Conservation (phyloP, 1,139 yeast genomes). For the Debaryomycetaceae sp. region DNA sequence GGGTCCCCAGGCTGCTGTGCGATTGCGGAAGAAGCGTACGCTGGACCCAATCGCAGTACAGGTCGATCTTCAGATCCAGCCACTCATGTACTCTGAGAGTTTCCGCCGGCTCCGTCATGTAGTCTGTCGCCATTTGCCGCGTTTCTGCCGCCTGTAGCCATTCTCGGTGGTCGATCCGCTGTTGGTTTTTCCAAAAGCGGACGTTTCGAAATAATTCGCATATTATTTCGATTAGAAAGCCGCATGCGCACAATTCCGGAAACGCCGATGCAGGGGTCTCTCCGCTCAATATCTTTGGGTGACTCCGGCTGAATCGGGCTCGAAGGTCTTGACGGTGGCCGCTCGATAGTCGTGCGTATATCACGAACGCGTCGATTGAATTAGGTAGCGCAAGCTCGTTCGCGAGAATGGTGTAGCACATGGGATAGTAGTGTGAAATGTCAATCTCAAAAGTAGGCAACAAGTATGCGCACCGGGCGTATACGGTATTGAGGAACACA, state of each 20-base stretch:
- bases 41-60: slow-evolving; percentile 32
- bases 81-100: slow-evolving; percentile 23
- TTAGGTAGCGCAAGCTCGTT: slow-evolving; percentile 21
- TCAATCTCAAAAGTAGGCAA: no score
- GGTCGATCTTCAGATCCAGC: slow-evolving; percentile 25
- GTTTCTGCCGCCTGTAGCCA: neutral
- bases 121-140: neutral
- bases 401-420: slow-evolving; percentile 16
- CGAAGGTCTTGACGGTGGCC: neutral
- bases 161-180: neutral
- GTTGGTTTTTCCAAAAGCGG: neutral
- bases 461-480: no score
- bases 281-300: no score
- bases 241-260: neutral
- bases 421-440: slow-evolving; percentile 22
- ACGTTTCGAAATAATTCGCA: no score
- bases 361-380: slow-evolving; percentile 18
- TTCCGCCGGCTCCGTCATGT: slow-evolving; percentile 7
- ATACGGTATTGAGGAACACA: no score
- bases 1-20: slow-evolving; percentile 1
- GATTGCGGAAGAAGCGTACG: slow-evolving; percentile 1
- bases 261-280: neutral
- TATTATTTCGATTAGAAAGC: neutral
- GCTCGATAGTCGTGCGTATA: neutral
- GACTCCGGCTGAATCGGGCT: no score